These are phyloP conservation scores for Saccharomycopsis malanga DNA, from an alignment of 805 yeast species.

Conservation along the genomic window DNA sequence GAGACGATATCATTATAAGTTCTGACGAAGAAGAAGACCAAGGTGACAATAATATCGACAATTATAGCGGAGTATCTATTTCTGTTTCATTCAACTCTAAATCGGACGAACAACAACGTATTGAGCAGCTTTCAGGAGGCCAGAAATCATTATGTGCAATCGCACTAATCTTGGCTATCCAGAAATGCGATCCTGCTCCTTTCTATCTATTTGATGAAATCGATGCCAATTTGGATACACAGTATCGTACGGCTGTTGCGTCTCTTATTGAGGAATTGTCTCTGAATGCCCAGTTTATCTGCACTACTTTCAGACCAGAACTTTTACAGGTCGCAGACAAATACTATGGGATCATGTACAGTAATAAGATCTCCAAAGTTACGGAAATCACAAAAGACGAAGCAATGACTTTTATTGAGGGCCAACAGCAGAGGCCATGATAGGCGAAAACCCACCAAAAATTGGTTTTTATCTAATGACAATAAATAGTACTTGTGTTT, in stretches of 20 bases:
- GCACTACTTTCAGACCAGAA: constrained; percentile 94
- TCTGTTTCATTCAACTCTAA: constrained; percentile 85
- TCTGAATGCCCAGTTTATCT: constrained; percentile 74
- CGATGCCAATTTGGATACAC: constrained; percentile 92
- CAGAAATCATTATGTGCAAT: constrained; percentile 96
- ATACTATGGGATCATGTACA: constrained; percentile 81
- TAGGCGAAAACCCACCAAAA: too few species aligned
- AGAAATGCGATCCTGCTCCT: constrained; percentile 94
- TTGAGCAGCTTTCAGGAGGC: constrained; percentile 93
- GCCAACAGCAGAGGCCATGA: constrained; percentile 31
- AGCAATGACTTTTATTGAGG: constrained; percentile 81
- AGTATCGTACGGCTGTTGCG: constrained; percentile 85
- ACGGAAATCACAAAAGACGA: constrained; percentile 61
- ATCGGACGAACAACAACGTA: constrained; percentile 74
- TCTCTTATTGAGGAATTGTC: constrained; percentile 60
- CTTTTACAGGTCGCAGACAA: constrained; percentile 81
- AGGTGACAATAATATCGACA: constrained; percentile 35
- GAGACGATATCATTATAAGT: constrained; percentile 23
- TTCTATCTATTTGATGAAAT: constrained; percentile 94
- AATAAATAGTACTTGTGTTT: not conserved
- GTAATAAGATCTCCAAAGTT: constrained; percentile 73
- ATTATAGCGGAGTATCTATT: constrained; percentile 76
- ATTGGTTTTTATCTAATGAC: too few species aligned
- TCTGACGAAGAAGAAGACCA: constrained; percentile 25
- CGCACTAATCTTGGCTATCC: constrained; percentile 88